phyloP scores from a whole-genome alignment of 2,329 filamentous ascomycete species.

The Aspergillus candidus region DNA sequence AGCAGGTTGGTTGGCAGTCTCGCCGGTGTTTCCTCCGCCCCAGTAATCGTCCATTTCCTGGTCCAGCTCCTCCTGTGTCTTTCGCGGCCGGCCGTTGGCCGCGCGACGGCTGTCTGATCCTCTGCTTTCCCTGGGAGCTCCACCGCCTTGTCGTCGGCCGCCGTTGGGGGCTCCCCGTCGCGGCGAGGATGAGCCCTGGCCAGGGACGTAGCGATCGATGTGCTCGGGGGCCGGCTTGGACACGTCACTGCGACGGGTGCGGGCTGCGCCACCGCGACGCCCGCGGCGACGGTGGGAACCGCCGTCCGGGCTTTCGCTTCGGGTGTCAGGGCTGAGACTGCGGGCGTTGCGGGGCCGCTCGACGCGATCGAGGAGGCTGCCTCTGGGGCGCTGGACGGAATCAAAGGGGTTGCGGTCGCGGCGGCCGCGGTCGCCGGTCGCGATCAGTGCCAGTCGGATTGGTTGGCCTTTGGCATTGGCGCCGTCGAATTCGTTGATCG shows the following conservation, averaged over 20 bases:
- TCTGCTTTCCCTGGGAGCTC: conserved; percentile 12
- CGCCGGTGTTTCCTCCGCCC: conserved; percentile 43
- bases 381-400: conserved; percentile 43
- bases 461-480: conserved; percentile 87
- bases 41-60: conserved; percentile 98
- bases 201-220: conserved; percentile 75
- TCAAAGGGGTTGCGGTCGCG: conserved; percentile 45
- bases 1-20: conserved; percentile 29
- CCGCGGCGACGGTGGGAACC: conserved; percentile 38
- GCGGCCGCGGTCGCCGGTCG: conserved; percentile 34
- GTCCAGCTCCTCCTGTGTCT: conserved; percentile 87
- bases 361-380: conserved; percentile 63
- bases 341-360: conserved; percentile 40
- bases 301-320: conserved; percentile 27
- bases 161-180: conserved; percentile 44
- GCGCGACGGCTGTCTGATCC: conserved; percentile 33
- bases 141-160: conserved; percentile 37
- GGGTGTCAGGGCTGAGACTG: conserved; percentile 38
- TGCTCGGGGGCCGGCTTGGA: conserved; percentile 56
- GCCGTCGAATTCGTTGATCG: conserved; percentile 75
- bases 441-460: conserved; percentile 65
- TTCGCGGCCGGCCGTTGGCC: conserved; percentile 58
- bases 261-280: conserved; percentile 24
- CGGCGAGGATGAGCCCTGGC: conserved; percentile 39
- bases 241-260: conserved; percentile 49